These are phyloP conservation scores for Lindgomyces ingoldianus DNA, from an alignment of 495 filamentous ascomycete genomes.

Conservation along the genomic window DNA sequence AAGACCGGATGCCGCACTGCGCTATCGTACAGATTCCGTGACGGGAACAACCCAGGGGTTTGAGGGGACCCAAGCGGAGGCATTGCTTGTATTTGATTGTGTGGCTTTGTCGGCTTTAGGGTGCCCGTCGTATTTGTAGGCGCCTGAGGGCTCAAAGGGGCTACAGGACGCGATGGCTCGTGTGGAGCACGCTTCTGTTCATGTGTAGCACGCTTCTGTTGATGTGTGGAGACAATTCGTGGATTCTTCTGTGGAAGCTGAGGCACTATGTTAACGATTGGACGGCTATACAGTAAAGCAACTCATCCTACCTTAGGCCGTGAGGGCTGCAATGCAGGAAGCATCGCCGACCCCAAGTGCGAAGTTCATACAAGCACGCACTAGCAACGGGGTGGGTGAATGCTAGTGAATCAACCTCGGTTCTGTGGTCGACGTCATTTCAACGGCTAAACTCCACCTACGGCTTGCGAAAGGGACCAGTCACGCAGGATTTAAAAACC, in stretches of 20 bases:
- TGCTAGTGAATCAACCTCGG: constrained; percentile 18
- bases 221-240: constrained; percentile 27
- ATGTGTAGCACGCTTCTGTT: constrained; percentile 37
- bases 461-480: background rate
- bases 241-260: constrained; percentile 16
- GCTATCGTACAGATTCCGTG: constrained; percentile 38
- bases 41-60: constrained; percentile 1
- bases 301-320: constrained; percentile 38
- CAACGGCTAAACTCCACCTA: background rate
- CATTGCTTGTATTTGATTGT: constrained; percentile 45
- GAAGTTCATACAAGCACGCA: constrained; percentile 20
- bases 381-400: background rate
- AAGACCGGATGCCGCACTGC: constrained; percentile 47
- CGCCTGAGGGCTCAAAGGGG: background rate
- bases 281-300: background rate
- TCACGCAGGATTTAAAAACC: constrained; percentile 14
- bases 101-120: constrained; percentile 2
- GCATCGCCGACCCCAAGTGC: constrained; percentile 31
- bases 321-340: constrained; percentile 42
- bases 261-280: background rate
- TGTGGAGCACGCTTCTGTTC: background rate
- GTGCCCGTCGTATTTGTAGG: background rate
- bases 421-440: constrained; percentile 20
- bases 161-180: background rate
- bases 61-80: constrained; percentile 31